These are phyloP conservation scores for Gaultheria prostrata DNA, from an alignment of 148 eudicot genomes.

Conservation along the genomic window DNA sequence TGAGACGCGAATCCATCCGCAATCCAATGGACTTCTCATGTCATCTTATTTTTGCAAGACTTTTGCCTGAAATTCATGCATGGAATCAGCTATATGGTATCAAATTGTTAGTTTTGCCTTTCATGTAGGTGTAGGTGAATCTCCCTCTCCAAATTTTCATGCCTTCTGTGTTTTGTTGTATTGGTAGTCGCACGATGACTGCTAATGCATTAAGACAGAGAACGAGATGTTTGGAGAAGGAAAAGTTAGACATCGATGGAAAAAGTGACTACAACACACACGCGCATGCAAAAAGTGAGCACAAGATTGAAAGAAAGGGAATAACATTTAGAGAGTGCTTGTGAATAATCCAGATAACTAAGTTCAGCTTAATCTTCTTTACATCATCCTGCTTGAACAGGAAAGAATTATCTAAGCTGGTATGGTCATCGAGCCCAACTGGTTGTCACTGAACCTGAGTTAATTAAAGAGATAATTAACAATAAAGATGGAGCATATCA, in stretches of 20 bases:
- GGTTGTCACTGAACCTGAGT: not conserved
- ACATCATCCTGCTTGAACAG: not conserved
- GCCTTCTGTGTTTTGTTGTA: not conserved
- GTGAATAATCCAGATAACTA: no score
- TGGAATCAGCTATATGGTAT: conserved; percentile 26
- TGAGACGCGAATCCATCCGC: conserved; percentile 3
- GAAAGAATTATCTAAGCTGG: conserved; percentile 19
- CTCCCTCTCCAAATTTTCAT: not conserved
- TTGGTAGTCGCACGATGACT: not conserved
- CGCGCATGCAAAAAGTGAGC: no score
- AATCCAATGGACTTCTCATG: conserved; percentile 4
- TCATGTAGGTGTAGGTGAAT: no score
- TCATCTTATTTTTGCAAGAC: conserved; percentile 13
- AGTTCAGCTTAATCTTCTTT: no score
- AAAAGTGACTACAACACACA: no score
- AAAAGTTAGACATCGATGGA: no score
- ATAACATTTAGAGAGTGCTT: not conserved
- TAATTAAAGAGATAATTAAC: conserved; percentile 16
- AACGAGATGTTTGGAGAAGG: not conserved
- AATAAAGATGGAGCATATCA: not conserved
- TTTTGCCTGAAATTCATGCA: conserved; percentile 17
- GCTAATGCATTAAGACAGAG: not conserved
- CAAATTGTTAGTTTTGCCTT: not conserved
- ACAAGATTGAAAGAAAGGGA: not conserved
- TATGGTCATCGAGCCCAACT: conserved; percentile 13